phyloP scores from a whole-genome alignment of 164 flowering plant genomes.

The Aristolochia contorta region DNA sequence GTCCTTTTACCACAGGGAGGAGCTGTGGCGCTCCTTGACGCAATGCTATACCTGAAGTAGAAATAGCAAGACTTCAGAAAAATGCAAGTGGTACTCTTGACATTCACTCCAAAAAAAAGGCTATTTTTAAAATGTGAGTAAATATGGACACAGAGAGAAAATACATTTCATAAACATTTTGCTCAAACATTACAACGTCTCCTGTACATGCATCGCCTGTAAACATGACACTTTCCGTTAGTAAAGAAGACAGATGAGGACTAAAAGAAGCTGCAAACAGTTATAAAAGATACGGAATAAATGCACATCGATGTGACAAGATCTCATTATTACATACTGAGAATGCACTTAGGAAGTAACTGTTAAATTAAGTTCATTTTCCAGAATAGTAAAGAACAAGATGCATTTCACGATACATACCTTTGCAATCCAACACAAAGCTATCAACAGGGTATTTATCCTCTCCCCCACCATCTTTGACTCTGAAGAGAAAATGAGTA shows the following conservation, averaged over 20 bases:
- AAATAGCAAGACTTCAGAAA: not conserved
- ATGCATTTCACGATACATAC: conserved; percentile 16
- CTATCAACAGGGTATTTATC: conserved; percentile 57
- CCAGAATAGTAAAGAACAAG: no score
- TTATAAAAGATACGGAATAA: not conserved
- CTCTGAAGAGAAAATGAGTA: conserved; percentile 21
- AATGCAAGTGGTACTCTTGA: not conserved
- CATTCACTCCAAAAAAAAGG: not conserved
- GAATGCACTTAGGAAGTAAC: not conserved
- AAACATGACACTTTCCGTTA: not conserved
- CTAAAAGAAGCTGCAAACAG: not conserved
- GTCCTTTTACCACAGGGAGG: conserved; percentile 66
- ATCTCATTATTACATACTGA: not conserved
- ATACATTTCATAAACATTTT: conserved; percentile 79
- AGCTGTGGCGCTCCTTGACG: conserved; percentile 65
- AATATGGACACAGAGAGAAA: conserved; percentile 6
- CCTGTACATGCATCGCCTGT: conserved; percentile 91
- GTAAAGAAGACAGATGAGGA: not conserved
- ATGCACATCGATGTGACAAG: no score
- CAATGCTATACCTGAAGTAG: conserved; percentile 52
- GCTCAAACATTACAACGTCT: conserved; percentile 81
- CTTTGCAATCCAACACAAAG: conserved; percentile 81
- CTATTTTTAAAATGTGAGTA: no score
- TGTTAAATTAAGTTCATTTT: not conserved
- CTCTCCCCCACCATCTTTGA: conserved; percentile 67